A percentile compares a stretch with the other conserved stretches of the same genome.
Evolutionary conservation across 169 alveolate genomes (phyloP).

Genomic region (Babesia divergens): DNA sequence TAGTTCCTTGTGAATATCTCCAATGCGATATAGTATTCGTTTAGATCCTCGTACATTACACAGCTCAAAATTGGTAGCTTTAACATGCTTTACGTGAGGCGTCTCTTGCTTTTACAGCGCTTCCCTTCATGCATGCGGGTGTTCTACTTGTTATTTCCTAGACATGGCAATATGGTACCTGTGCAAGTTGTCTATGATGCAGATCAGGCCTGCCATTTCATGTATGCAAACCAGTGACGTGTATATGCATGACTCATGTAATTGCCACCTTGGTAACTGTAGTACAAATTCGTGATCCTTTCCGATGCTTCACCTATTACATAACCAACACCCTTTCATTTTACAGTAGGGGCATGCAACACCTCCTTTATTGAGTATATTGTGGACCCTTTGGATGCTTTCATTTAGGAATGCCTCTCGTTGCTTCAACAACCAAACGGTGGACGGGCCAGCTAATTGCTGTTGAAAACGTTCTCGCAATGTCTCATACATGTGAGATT

Average conservation of each 20-base stretch:
- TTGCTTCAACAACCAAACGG: conserved; percentile 19
- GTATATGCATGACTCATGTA: not conserved
- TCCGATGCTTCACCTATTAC: conserved; percentile 7
- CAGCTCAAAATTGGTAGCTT: no score
- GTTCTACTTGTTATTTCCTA: no score
- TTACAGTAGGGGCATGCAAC: conserved; percentile 11
- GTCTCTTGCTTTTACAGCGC: no score
- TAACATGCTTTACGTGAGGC: no score
- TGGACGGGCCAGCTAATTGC: conserved; percentile 7
- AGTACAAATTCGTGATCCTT: not conserved
- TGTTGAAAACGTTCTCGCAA: conserved; percentile 1
- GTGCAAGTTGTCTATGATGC: conserved; percentile 24
- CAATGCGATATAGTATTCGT: no score
- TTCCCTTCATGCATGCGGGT: no score
- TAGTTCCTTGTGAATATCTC: no score
- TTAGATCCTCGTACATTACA: no score
- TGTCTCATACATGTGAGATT: not conserved
- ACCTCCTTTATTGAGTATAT: conserved; percentile 1
- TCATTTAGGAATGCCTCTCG: not conserved
- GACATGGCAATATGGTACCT: no score
- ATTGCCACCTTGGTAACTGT: not conserved
- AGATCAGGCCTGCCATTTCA: conserved; percentile 50
- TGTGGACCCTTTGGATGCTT: not conserved
- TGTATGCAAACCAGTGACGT: not conserved
- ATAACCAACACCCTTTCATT: conserved; percentile 3